These are phyloP conservation scores for Moesziomyces sp. DNA, from an alignment of 1,284 basidiomycete genomes.

Conservation along the genomic window DNA sequence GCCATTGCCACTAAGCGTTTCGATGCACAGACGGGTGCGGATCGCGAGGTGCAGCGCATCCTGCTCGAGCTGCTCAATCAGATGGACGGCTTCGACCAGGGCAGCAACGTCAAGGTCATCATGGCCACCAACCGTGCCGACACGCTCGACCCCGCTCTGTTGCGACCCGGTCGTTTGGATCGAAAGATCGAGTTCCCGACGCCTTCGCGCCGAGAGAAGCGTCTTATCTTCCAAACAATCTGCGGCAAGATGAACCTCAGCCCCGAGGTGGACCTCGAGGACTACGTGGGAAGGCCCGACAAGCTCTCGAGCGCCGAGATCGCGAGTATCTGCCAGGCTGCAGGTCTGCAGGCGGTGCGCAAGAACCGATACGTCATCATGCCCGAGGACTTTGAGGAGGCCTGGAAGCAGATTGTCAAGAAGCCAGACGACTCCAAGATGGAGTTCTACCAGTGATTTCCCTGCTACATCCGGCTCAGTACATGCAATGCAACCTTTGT, in stretches of 20 bases:
- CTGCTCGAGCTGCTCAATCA: constrained; percentile 97
- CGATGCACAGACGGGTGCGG: constrained; percentile 98
- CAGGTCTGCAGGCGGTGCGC: constrained; percentile 95
- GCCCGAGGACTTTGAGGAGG: constrained; percentile 89
- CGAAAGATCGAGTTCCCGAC: constrained; percentile 98
- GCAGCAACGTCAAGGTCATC: constrained; percentile 89
- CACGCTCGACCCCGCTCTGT: constrained; percentile 81
- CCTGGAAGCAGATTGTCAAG: constrained; percentile 67
- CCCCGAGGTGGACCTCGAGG: constrained; percentile 97
- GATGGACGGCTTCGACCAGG: constrained; percentile 99
- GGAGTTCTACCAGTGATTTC: constrained; percentile 64
- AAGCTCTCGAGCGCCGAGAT: constrained; percentile 95
- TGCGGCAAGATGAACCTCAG: constrained; percentile 98
- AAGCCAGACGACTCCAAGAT: constrained; percentile 64
- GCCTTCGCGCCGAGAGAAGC: constrained; percentile 92
- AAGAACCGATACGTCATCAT: constrained; percentile 98
- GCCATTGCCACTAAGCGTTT: constrained; percentile 99
- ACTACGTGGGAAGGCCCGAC: constrained; percentile 97
- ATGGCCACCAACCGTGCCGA: constrained; percentile 68
- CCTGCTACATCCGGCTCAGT: neutral
- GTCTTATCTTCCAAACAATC: constrained; percentile 97
- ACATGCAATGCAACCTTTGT: constrained; percentile 19
- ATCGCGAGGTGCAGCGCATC: constrained; percentile 98
- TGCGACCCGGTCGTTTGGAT: constrained; percentile 96
- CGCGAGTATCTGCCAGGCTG: constrained; percentile 93